These are phyloP conservation scores for Rhizopogon vulgaris DNA, from an alignment of 768 basidiomycete species.

Conservation along the genomic window DNA sequence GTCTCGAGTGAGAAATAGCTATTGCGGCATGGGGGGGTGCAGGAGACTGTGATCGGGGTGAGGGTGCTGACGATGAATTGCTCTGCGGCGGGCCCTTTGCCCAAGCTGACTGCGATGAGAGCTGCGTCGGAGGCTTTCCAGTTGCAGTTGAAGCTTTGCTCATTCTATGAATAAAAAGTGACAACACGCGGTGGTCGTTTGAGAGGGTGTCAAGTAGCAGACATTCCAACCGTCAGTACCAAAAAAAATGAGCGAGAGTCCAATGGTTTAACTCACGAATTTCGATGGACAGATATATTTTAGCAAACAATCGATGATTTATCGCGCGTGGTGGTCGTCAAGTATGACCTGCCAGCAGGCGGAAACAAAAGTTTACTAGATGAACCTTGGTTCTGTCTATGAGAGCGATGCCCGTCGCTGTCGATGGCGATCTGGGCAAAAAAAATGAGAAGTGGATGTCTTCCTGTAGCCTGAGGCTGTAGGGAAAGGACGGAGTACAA, in stretches of 20 bases:
- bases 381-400: conserved; percentile 35
- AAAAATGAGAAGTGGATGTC: conserved; percentile 10
- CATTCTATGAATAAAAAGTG: conserved; percentile 55
- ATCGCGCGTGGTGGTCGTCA: conserved; percentile 76
- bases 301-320: conserved; percentile 44
- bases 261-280: conserved; percentile 32
- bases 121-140: conserved; percentile 66
- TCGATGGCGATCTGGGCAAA: conserved; percentile 27
- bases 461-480: conserved; percentile 33
- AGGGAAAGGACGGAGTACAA: conserved; percentile 32
- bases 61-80: conserved; percentile 41
- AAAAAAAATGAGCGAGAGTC: conserved; percentile 9
- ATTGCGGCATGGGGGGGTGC: conserved; percentile 45
- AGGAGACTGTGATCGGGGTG: conserved; percentile 76
- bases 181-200: too few relatives aligned
- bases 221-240: not conserved
- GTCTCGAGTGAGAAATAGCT: conserved; percentile 63
- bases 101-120: conserved; percentile 84
- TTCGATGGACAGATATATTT: conserved; percentile 36
- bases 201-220: too few relatives aligned
- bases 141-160: conserved; percentile 82
- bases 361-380: conserved; percentile 44
- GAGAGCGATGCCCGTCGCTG: conserved; percentile 31
- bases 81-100: conserved; percentile 74
- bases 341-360: conserved; percentile 91